Evolutionary conservation across 306 rosid species (phyloP), one percentile per base, ranked within the genome.

Genomic region (Corylus americana): DNA sequence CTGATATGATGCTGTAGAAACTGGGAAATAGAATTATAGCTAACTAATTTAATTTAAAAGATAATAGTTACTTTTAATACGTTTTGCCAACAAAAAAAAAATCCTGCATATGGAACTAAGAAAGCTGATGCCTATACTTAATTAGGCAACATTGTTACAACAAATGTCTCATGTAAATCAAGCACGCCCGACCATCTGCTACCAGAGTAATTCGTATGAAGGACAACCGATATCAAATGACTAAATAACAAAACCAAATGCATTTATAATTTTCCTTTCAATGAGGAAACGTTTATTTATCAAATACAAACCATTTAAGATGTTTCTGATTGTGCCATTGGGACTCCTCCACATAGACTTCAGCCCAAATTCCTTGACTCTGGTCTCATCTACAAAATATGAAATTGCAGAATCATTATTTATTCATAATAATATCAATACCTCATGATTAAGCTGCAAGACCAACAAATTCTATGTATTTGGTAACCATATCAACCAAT

Each of bases 281-380:
- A 82, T 37, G 18, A 51, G 12, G 17, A 27, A 66, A 63, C 22
- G 10, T 4, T 12, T 66, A 61, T 72, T 67, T 22, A 29, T 57
- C 22, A 31, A 71, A 79, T 48, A 87, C 92, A 78, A 77, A 94
- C 99, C 99, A 39, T 95, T 78, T 79, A 95, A 91, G 80, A 95
- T 90, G 83, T 95, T 95, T 82, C 98, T 85, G 64, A 95, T 95
- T 76, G 99, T 93, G 82, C 98, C 99, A 73, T 95, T 93, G 81
- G 99, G 99, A 81, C 99, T 95, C 87, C 98, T 91, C 99, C 99
- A 95, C 98, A 93, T 95, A 76, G 96, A 79, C 88, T 95, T 95
- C 74, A 95, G 82, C 85, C 98, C 96, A 82, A 95, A 95, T 79
- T 95, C 98, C 85, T 91, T 93, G 78, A 95, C 89, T 82, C 99